phyloP scores from a whole-genome alignment of 2,329 filamentous ascomycete genomes.

The Neofusicoccum laricinum region DNA sequence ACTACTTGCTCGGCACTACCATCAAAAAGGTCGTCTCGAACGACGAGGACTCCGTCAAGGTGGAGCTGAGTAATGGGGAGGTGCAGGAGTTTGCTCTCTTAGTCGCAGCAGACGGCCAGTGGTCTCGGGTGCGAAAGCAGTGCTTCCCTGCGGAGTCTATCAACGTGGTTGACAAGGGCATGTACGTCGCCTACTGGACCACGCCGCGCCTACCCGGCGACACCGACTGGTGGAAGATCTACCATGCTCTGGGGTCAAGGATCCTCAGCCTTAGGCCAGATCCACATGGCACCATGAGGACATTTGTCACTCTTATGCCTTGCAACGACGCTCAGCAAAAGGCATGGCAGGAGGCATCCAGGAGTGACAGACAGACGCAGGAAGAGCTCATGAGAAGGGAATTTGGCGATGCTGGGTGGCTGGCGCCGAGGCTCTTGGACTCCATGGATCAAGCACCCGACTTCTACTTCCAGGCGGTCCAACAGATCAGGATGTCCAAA shows the following conservation, averaged over 20 bases:
- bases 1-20: slow-evolving; percentile 23
- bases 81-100: background rate
- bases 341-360: slow-evolving; percentile 15
- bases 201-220: slow-evolving; percentile 15
- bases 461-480: slow-evolving; percentile 44
- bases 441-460: slow-evolving; percentile 24
- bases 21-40: slow-evolving; percentile 19
- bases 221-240: slow-evolving; percentile 19
- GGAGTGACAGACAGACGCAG: slow-evolving; percentile 8
- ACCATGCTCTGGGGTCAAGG: slow-evolving; percentile 15
- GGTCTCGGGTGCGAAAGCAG: slow-evolving; percentile 18
- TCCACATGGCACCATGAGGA: slow-evolving; percentile 25
- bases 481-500: slow-evolving; percentile 39
- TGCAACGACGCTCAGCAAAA: slow-evolving; percentile 12
- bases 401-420: slow-evolving; percentile 19
- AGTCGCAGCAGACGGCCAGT: slow-evolving; percentile 12
- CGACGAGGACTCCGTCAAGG: background rate
- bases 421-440: slow-evolving; percentile 13
- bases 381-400: slow-evolving; percentile 18
- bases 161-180: slow-evolving; percentile 13
- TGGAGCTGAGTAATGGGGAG: background rate
- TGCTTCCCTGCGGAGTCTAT: slow-evolving; percentile 16
- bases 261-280: slow-evolving; percentile 25
- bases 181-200: slow-evolving; percentile 18
- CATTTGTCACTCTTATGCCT: slow-evolving; percentile 18